These are phyloP conservation scores for Saturnispora galanensis DNA, from an alignment of 805 yeast species.

Conservation along the genomic window DNA sequence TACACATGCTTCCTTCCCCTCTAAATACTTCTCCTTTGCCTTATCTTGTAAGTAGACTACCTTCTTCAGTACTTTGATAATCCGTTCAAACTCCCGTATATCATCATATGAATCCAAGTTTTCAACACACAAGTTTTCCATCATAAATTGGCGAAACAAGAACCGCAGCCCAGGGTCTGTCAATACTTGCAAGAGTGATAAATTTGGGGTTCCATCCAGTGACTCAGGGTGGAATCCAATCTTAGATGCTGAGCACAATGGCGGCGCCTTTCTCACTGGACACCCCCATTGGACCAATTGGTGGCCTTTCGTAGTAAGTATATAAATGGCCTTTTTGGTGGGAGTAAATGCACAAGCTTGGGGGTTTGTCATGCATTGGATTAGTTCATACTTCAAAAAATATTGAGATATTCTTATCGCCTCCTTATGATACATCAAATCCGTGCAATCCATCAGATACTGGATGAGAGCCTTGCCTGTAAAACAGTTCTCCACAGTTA, in stretches of 20 bases:
- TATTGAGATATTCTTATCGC: constrained; percentile 44
- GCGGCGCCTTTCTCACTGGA: neutral
- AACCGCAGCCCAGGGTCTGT: constrained; percentile 69
- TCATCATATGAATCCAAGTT: constrained; percentile 65
- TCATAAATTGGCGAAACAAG: constrained; percentile 57
- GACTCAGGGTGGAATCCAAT: no score
- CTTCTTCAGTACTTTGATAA: constrained; percentile 34
- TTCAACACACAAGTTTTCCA: constrained; percentile 58
- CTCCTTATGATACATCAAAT: constrained; percentile 42
- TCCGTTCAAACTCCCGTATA: constrained; percentile 41
- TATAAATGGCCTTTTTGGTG: constrained; percentile 18
- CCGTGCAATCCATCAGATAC: constrained; percentile 89
- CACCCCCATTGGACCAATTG: constrained; percentile 18
- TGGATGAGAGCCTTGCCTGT: constrained; percentile 74
- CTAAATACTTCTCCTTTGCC: constrained; percentile 14
- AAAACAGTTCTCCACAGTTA: constrained; percentile 36
- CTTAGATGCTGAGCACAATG: neutral
- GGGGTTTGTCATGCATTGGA: constrained; percentile 29
- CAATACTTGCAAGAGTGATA: constrained; percentile 35
- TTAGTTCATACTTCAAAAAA: constrained; percentile 37
- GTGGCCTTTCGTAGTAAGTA: constrained; percentile 17
- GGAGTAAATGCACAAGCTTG: constrained; percentile 14
- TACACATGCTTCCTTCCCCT: neutral
- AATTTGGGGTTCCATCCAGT: neutral
- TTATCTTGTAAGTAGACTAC: constrained; percentile 25